Percentiles rank a stretch among this genome's conserved stretches.
phyloP scores from a whole-genome alignment of 768 basidiomycete species.

The Harrya chromipes region DNA sequence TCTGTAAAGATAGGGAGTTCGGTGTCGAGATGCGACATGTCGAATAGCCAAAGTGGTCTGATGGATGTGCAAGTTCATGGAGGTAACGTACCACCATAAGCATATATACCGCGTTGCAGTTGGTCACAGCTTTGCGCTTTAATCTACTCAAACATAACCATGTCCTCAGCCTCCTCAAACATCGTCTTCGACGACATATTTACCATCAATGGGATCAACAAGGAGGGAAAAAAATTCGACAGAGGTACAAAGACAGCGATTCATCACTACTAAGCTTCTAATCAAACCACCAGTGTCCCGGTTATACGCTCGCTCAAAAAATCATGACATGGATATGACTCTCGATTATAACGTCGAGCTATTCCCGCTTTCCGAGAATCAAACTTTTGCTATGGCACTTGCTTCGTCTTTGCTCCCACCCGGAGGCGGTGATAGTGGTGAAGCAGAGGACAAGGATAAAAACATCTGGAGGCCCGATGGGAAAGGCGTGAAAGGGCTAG shows the following conservation, averaged over 20 bases:
- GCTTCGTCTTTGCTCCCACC: constrained; percentile 70
- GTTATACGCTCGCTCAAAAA: constrained; percentile 84
- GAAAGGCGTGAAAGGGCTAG: constrained; percentile 75
- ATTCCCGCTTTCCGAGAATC: constrained; percentile 64
- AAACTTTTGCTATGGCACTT: constrained; percentile 82
- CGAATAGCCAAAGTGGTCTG: background rate
- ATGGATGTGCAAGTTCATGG: no score
- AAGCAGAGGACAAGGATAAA: constrained; percentile 67
- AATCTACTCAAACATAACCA: constrained; percentile 20
- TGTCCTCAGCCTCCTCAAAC: constrained; percentile 61
- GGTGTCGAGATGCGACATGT: background rate
- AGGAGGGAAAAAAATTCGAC: constrained; percentile 97
- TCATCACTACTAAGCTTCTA: background rate
- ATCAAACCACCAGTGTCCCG: constrained; percentile 68
- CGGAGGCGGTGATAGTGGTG: constrained; percentile 51
- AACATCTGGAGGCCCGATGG: constrained; percentile 85
- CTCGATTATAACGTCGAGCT: constrained; percentile 95
- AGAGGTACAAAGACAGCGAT: constrained; percentile 56
- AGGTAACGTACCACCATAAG: no score
- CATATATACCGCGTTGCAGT: no score
- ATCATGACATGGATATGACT: constrained; percentile 88
- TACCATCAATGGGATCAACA: constrained; percentile 77
- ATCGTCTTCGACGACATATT: constrained; percentile 95
- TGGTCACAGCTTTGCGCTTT: no score
- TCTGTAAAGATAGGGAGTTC: background rate